These are phyloP conservation scores for Podochytrium sp. DNA, from an alignment of 192 early-diverging fungal genomes.

Conservation along the genomic window DNA sequence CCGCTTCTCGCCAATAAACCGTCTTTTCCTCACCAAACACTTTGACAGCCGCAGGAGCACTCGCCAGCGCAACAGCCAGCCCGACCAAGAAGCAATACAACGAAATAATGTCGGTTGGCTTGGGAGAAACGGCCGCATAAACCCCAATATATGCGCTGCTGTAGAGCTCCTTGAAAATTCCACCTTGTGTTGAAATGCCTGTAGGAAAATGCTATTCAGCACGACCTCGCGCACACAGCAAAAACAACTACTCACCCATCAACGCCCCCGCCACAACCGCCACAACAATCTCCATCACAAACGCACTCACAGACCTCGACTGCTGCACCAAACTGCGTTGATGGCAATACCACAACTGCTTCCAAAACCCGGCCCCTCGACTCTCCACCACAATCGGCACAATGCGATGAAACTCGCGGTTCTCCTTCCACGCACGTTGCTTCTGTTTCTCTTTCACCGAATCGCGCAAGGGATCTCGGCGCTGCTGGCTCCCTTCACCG, in stretches of 20 bases:
- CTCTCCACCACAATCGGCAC: slow-evolving; percentile 20
- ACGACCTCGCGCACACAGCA: neutral
- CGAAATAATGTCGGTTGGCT: slow-evolving; percentile 25
- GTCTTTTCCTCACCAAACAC: slow-evolving; percentile 54
- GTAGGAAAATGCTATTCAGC: neutral
- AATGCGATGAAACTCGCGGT: slow-evolving; percentile 29
- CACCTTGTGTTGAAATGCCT: slow-evolving; percentile 31
- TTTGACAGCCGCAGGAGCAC: slow-evolving; percentile 51
- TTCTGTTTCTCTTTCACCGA: neutral
- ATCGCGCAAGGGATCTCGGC: neutral
- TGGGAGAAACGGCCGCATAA: slow-evolving; percentile 30
- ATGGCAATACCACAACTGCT: slow-evolving; percentile 45
- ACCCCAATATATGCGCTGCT: slow-evolving; percentile 26
- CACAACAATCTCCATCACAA: slow-evolving; percentile 50
- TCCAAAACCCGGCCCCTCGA: slow-evolving; percentile 35
- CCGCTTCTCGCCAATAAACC: slow-evolving; percentile 55
- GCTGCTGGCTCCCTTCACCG: neutral
- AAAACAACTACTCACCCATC: slow-evolving; percentile 32
- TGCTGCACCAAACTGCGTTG: slow-evolving; percentile 45
- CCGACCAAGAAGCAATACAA: slow-evolving; percentile 35
- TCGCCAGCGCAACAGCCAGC: slow-evolving; percentile 41
- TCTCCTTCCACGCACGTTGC: neutral
- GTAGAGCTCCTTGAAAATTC: slow-evolving; percentile 30
- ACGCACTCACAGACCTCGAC: slow-evolving; percentile 2
- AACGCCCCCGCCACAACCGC: slow-evolving; percentile 46